Conservation (phyloP, 352 stramenopile species). For the Phytopythium boreale region DNA sequence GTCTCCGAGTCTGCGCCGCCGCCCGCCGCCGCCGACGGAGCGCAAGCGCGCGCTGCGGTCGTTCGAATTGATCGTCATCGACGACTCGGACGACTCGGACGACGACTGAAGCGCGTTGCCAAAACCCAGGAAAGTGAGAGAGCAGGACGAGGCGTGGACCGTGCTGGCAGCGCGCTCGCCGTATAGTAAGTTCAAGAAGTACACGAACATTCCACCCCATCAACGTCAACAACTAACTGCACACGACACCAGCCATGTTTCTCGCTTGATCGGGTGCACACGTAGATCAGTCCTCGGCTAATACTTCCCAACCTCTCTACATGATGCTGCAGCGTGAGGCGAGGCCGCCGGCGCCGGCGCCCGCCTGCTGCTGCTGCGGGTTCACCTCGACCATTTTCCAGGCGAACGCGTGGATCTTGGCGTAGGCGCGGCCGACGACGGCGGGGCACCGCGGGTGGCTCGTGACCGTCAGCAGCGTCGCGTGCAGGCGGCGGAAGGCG, state of each 20-base stretch:
- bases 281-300: not conserved
- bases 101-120: constrained; percentile 3
- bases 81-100: constrained; percentile 69
- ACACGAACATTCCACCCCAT: not conserved
- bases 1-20: not conserved
- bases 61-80: constrained; percentile 83
- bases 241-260: not conserved
- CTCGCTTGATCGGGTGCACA: not conserved
- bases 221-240: too few relatives aligned
- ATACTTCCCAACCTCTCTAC: constrained; percentile 30
- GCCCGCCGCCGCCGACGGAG: not conserved
- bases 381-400: constrained; percentile 64
- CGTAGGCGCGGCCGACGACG: constrained; percentile 48
- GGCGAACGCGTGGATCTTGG: constrained; percentile 66
- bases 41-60: constrained; percentile 27
- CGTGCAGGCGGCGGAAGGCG: constrained; percentile 72
- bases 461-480: constrained; percentile 49
- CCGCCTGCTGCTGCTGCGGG: constrained; percentile 35
- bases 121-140: too few relatives aligned
- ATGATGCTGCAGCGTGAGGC: constrained; percentile 67
- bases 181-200: constrained; percentile 2
- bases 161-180: not conserved
- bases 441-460: constrained; percentile 69
- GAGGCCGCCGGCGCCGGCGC: constrained; percentile 26
- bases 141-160: not conserved